Percentiles rank a stretch among this genome's conserved stretches.
These are phyloP conservation scores for Cylindricascospora bacillispora DNA, from an alignment of 1,139 yeast species.

Conservation along the genomic window DNA sequence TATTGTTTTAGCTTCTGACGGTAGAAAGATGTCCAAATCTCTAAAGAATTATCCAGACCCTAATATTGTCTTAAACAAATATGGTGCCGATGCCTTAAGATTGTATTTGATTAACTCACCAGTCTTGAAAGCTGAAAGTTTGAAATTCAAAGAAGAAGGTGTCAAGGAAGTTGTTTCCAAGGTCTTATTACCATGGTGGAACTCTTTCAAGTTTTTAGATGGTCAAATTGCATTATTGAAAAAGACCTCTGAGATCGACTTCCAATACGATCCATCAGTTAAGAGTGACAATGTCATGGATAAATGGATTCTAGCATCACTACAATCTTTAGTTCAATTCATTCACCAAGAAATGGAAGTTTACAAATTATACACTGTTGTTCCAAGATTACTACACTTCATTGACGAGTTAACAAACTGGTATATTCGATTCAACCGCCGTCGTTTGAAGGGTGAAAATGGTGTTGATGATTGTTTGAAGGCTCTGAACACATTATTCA, in stretches of 20 bases:
- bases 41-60: slow-evolving; percentile 98
- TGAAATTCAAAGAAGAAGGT: slow-evolving; percentile 96
- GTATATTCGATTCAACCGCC: slow-evolving; percentile 97
- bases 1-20: slow-evolving; percentile 93
- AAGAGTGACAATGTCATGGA: slow-evolving; percentile 87
- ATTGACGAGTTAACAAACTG: slow-evolving; percentile 95
- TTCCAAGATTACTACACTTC: slow-evolving; percentile 75
- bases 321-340: slow-evolving; percentile 76
- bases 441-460: slow-evolving; percentile 91
- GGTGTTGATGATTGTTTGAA: slow-evolving; percentile 72
- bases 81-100: slow-evolving; percentile 97
- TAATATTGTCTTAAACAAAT: slow-evolving; percentile 58
- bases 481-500: slow-evolving; percentile 84
- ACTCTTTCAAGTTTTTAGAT: slow-evolving; percentile 89
- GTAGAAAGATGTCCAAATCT: slow-evolving; percentile 98
- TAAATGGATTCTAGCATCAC: slow-evolving; percentile 88
- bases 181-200: slow-evolving; percentile 97
- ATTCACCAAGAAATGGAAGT: slow-evolving; percentile 83
- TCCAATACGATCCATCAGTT: slow-evolving; percentile 54
- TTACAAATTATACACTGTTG: slow-evolving; percentile 90
- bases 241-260: slow-evolving; percentile 61
- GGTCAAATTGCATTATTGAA: slow-evolving; percentile 80
- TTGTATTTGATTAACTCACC: slow-evolving; percentile 94
- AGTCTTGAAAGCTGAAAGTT: slow-evolving; percentile 88
- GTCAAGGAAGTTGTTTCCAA: slow-evolving; percentile 94